Percentiles rank a stretch among this genome's conserved stretches.
These are phyloP conservation scores for Trypanosoma avium DNA, from an alignment of 208 protist genomes.

Conservation along the genomic window DNA sequence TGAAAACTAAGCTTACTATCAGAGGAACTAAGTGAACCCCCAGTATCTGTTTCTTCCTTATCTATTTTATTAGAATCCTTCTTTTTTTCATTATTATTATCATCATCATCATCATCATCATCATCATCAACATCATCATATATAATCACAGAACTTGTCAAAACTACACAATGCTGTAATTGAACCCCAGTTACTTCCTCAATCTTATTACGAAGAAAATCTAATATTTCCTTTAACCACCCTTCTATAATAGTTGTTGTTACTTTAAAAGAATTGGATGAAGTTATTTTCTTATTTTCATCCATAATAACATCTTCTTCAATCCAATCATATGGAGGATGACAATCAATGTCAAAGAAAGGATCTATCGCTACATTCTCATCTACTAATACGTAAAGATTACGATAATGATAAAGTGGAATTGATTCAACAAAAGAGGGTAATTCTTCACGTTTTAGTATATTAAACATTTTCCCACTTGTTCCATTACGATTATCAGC, in stretches of 20 bases:
- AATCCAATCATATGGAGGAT: constrained; percentile 10
- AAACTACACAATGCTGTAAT: constrained; percentile 53
- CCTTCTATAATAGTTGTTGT: constrained; percentile 32
- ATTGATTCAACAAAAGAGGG: constrained; percentile 55
- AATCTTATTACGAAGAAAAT: constrained; percentile 37
- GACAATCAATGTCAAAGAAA: constrained; percentile 84
- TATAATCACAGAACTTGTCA: constrained; percentile 66
- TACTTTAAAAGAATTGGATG: background rate
- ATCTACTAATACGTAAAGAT: constrained; percentile 80
- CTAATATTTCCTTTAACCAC: constrained; percentile 38
- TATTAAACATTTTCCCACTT: constrained; percentile 75
- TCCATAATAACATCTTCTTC: background rate
- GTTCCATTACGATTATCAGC: constrained; percentile 44
- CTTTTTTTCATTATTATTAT: background rate
- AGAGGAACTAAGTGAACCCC: background rate
- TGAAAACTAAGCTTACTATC: constrained; percentile 81
- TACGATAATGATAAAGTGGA: constrained; percentile 42
- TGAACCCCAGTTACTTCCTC: constrained; percentile 32
- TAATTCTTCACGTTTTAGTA: constrained; percentile 37
- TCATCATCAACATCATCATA: background rate
- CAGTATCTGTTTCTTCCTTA: constrained; percentile 10
- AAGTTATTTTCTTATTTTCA: background rate
- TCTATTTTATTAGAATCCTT: too few relatives aligned
- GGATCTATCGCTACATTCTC: constrained; percentile 69
- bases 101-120: background rate